Conservation (phyloP, 2,329 filamentous ascomycete genomes). For the Apiospora pterosperma region DNA sequence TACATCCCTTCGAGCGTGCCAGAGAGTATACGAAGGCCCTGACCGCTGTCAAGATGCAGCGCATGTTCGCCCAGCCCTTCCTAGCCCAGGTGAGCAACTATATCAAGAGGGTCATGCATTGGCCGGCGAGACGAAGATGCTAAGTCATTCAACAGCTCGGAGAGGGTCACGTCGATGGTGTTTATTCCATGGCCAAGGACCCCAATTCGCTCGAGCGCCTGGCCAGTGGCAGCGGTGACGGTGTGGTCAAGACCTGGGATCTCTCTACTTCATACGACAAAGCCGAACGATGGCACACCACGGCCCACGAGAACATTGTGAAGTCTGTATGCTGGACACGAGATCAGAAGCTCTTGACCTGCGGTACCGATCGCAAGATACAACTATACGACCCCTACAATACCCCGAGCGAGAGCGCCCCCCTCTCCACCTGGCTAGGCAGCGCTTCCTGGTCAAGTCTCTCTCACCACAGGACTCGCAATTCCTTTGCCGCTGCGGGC, state of each 20-base stretch:
- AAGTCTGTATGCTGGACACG: slow-evolving; percentile 88
- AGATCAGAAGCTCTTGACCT: slow-evolving; percentile 81
- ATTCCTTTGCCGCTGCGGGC: slow-evolving; percentile 74
- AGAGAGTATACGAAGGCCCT: slow-evolving; percentile 63
- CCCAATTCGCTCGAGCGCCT: slow-evolving; percentile 69
- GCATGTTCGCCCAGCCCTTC: slow-evolving; percentile 79
- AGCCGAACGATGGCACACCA: slow-evolving; percentile 66
- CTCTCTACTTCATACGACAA: slow-evolving; percentile 64
- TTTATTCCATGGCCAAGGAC: slow-evolving; percentile 79
- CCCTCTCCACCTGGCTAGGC: slow-evolving; percentile 81
- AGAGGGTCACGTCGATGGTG: slow-evolving; percentile 75
- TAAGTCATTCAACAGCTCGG: no score
- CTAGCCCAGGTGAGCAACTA: no score
- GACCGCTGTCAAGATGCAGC: slow-evolving; percentile 71
- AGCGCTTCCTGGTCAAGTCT: slow-evolving; percentile 77
- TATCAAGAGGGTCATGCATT: no score
- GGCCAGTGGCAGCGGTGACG: slow-evolving; percentile 81
- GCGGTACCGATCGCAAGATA: slow-evolving; percentile 79
- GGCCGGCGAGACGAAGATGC: no score
- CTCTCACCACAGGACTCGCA: slow-evolving; percentile 75
- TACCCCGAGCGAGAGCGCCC: slow-evolving; percentile 63
- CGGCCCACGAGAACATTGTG: slow-evolving; percentile 90
- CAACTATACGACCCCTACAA: slow-evolving; percentile 92
- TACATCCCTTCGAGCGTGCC: slow-evolving; percentile 88
- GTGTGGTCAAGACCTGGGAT: slow-evolving; percentile 79